phyloP scores from a whole-genome alignment of 768 basidiomycete genomes.

The Tylopilus sp. region DNA sequence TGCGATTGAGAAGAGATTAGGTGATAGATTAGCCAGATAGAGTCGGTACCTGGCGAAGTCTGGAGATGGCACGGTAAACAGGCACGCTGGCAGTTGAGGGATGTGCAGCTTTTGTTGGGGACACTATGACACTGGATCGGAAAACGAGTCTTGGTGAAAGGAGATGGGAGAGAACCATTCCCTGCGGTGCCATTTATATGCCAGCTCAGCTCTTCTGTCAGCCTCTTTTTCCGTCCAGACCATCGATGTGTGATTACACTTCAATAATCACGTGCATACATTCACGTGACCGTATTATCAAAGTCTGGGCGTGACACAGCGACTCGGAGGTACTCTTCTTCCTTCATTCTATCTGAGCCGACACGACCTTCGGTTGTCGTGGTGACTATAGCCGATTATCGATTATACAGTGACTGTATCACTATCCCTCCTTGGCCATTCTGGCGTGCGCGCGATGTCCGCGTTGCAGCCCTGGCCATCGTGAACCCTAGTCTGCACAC shows the following conservation, averaged over 20 bases:
- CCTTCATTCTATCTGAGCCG: too few species aligned
- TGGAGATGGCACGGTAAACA: slow-evolving; percentile 7
- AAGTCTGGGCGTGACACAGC: too few species aligned
- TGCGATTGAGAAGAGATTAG: background rate
- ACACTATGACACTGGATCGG: slow-evolving; percentile 4
- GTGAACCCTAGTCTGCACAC: background rate
- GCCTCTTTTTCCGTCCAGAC: slow-evolving; percentile 2
- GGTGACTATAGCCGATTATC: background rate
- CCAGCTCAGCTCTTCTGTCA: slow-evolving; percentile 13
- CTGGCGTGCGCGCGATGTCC: background rate
- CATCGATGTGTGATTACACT: too few species aligned
- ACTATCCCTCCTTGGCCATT: background rate
- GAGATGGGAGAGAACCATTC: slow-evolving; percentile 12
- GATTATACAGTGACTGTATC: too few species aligned
- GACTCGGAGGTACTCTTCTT: too few species aligned
- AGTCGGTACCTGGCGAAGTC: slow-evolving; percentile 28
- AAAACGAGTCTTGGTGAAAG: slow-evolving; percentile 10
- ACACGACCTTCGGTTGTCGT: background rate
- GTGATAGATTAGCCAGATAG: slow-evolving; percentile 4
- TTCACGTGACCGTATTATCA: slow-evolving; percentile 7
- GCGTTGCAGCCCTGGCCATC: background rate
- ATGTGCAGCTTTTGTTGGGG: slow-evolving; percentile 12
- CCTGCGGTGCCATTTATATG: slow-evolving; percentile 16
- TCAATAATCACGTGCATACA: slow-evolving; percentile 9
- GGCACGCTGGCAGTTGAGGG: slow-evolving; percentile 2